Evolutionary conservation across 345 rosid genomes (phyloP).

Genomic region (Eutrema heterophyllum): DNA sequence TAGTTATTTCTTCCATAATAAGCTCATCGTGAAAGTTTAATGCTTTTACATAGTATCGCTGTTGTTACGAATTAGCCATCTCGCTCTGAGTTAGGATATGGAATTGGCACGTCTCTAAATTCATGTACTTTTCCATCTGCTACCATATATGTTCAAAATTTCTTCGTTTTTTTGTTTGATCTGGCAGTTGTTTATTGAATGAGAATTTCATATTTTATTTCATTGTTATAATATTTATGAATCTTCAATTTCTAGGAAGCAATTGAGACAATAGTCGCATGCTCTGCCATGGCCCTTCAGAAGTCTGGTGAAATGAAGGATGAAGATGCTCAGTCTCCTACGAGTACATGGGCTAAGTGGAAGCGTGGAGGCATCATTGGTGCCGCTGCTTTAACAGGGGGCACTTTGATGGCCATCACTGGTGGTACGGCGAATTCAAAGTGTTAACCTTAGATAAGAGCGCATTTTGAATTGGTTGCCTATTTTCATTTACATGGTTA

Average conservation of each 20-base stretch:
- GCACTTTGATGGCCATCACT: slow-evolving; percentile 87
- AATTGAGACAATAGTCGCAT: slow-evolving; percentile 80
- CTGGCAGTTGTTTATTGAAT: not conserved
- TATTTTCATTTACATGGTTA: not conserved
- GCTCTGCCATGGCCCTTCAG: slow-evolving; percentile 85
- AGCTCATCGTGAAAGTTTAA: not conserved
- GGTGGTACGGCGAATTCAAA: slow-evolving; percentile 53
- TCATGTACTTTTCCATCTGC: not conserved
- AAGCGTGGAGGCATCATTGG: slow-evolving; percentile 98
- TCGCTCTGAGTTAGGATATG: not conserved
- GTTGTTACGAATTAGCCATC: not conserved
- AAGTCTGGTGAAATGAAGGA: slow-evolving; percentile 55
- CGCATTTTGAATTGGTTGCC: not conserved
- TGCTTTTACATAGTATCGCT: not conserved
- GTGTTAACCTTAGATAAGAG: not conserved
- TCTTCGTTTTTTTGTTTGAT: not conserved
- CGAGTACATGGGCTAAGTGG: slow-evolving; percentile 70
- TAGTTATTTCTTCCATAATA: not conserved
- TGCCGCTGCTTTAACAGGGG: slow-evolving; percentile 98
- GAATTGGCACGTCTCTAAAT: not conserved
- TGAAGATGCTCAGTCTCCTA: slow-evolving; percentile 41
- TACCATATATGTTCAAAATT: not conserved
- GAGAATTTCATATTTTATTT: not conserved
- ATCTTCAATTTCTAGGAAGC: slow-evolving; percentile 29
- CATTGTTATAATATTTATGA: not conserved